A percentile compares a stretch with the other conserved stretches of the same genome.
Conservation (phyloP, 768 basidiomycete species). For the Phallus indusiatus region DNA sequence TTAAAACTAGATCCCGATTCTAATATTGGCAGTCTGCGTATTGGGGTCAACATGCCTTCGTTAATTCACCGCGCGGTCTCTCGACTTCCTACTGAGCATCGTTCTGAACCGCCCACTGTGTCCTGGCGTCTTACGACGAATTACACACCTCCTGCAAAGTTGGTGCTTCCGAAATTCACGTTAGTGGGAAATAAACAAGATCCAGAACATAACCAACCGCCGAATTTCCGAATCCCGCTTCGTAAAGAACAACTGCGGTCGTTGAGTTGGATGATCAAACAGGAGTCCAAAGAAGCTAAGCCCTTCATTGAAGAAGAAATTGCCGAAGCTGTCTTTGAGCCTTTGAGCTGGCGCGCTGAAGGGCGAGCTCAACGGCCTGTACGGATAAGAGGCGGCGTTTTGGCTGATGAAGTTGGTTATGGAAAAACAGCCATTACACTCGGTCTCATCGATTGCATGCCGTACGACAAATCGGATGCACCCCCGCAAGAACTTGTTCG, state of each 20-base stretch:
- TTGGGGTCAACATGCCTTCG: conserved; percentile 83
- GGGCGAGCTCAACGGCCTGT: conserved; percentile 76
- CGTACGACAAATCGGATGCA: conserved; percentile 36
- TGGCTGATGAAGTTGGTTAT: conserved; percentile 95
- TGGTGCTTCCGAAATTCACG: conserved; percentile 52
- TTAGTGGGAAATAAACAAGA: conserved; percentile 73
- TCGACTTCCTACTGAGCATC: conserved; percentile 53
- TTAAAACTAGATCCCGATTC: conserved; percentile 50
- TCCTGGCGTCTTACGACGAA: conserved; percentile 81
- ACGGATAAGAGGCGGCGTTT: conserved; percentile 75
- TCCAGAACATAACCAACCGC: conserved; percentile 62
- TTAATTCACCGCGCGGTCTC: conserved; percentile 80
- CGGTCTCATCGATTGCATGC: conserved; percentile 72
- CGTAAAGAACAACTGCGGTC: conserved; percentile 86
- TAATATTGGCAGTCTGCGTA: conserved; percentile 59
- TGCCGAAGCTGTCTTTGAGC: conserved; percentile 77
- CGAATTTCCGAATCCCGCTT: conserved; percentile 63
- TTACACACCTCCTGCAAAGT: conserved; percentile 54
- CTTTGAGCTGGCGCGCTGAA: conserved; percentile 91
- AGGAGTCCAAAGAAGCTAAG: conserved; percentile 52
- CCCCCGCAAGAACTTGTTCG: conserved; percentile 20
- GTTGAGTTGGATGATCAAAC: conserved; percentile 83
- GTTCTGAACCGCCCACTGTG: conserved; percentile 37
- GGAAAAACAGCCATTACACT: conserved; percentile 95
- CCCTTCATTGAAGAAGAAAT: conserved; percentile 93